Evolutionary conservation across 2,329 filamentous ascomycete species (phyloP).

Genomic region (Huntiella abstrusa): DNA sequence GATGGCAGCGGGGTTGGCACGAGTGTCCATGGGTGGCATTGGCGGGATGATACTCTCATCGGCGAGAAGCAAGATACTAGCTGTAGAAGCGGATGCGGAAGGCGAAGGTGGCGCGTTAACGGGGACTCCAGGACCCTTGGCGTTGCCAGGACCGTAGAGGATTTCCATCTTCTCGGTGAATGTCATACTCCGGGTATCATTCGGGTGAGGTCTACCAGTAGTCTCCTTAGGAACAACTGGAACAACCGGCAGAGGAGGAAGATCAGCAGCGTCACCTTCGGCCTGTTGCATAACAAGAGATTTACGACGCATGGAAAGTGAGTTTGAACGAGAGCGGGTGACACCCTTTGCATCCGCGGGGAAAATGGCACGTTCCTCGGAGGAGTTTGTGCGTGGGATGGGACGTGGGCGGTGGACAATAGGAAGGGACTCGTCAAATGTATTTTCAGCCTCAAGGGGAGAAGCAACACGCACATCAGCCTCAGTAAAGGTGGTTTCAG

Average conservation of each 20-base stretch:
- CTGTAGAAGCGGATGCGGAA: slow-evolving; percentile 17
- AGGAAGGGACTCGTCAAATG: slow-evolving; percentile 13
- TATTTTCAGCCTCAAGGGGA: neutral
- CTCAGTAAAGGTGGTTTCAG: neutral
- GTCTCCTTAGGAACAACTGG: slow-evolving; percentile 16
- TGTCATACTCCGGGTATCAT: slow-evolving; percentile 38
- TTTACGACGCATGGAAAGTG: slow-evolving; percentile 26
- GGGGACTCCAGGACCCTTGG: slow-evolving; percentile 10
- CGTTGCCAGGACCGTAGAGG: slow-evolving; percentile 17
- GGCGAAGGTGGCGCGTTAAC: slow-evolving; percentile 2
- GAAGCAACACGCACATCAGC: neutral
- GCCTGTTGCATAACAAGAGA: slow-evolving; percentile 13
- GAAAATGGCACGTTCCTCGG: slow-evolving; percentile 28
- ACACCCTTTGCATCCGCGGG: slow-evolving; percentile 25
- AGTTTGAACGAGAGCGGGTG: slow-evolving; percentile 26
- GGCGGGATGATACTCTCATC: slow-evolving; percentile 17
- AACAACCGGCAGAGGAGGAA: slow-evolving; percentile 32
- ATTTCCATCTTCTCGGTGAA: slow-evolving; percentile 37
- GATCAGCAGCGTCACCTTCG: slow-evolving; percentile 27
- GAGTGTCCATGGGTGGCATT: slow-evolving; percentile 12
- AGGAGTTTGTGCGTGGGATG: slow-evolving; percentile 28
- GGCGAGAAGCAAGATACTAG: slow-evolving; percentile 20
- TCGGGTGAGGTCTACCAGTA: slow-evolving; percentile 25
- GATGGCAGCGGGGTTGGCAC: slow-evolving; percentile 15
- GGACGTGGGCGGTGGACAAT: slow-evolving; percentile 37